Conservation (phyloP, 495 filamentous ascomycete species). For the Talaromyces thailandensis region DNA sequence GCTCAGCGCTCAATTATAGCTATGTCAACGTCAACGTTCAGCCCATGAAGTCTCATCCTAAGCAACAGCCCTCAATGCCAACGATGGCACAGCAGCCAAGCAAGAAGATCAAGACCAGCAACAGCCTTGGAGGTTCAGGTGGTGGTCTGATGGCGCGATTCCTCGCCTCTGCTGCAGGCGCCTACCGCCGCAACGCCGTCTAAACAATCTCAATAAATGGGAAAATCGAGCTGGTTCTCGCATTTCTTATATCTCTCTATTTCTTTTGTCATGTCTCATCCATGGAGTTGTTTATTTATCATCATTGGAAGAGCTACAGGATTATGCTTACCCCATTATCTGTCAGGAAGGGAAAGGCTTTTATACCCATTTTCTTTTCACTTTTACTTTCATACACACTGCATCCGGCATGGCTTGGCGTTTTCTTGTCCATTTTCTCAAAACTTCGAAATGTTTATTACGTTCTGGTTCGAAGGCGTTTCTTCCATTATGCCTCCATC, state of each 20-base stretch:
- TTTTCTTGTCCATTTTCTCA: background rate
- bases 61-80: slow-evolving; percentile 1
- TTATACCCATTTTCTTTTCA: slow-evolving; percentile 1
- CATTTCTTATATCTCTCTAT: background rate
- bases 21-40: slow-evolving; percentile 29
- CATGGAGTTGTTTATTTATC: background rate
- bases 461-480: background rate
- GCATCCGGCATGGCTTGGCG: slow-evolving; percentile 9
- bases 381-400: background rate
- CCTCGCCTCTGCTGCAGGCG: slow-evolving; percentile 33
- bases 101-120: slow-evolving; percentile 33
- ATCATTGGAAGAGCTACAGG: background rate
- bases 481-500: background rate
- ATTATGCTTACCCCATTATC: background rate
- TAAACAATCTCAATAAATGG: background rate
- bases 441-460: background rate
- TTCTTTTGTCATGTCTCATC: background rate
- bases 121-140: slow-evolving; percentile 19
- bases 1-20: slow-evolving; percentile 20
- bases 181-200: slow-evolving; percentile 15
- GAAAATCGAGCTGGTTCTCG: slow-evolving; percentile 2
- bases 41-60: slow-evolving; percentile 18
- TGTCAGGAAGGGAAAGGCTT: background rate
- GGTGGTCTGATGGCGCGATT: slow-evolving; percentile 35
- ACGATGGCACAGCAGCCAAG: slow-evolving; percentile 18